Evolutionary conservation across 495 filamentous ascomycete species (phyloP), one percentile per base, ranked within the genome.

Genomic region (Penicillium maclennaniae): DNA sequence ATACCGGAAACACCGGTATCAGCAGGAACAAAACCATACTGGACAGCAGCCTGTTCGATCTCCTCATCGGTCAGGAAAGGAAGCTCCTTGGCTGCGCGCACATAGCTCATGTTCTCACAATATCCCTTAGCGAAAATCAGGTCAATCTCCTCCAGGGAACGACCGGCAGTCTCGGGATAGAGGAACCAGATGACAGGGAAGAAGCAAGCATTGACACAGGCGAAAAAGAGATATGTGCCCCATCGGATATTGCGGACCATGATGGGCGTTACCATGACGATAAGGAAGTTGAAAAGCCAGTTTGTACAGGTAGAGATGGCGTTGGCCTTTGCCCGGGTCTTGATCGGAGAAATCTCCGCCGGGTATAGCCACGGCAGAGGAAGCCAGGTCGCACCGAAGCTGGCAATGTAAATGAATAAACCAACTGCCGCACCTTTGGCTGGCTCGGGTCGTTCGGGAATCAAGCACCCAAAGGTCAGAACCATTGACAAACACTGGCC

Each of bases 211-310:
- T 92, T 91, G 55, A 87, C 69, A 31, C 71, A 67, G 7, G 86
- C 87, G 63, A 91, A 91, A 79, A 91, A 87, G 27, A 91, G 76
- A 66, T 91, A 92, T 0, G 86, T 89, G 15, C 85, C 82, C 87
- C 87, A 92, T 45, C 76, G 65, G 48, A 89, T 89, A 45, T 75
- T 72, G 37, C 70, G 56, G 23, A 91, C 69, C 82, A 89, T 86
- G 47, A 89, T 79, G 0, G 88, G 88, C 0, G 87, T 88, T 49
- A 91, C 81, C 86, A 91, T 88, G 52, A 92, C 88, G 38, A 91
- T 80, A 9, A 84, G 63, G 68, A 90, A 91, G 76, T 91, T 91
- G 73, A 87, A 90, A 1, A 89, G 69, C 87, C 87, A 91, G 71
- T 92, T 90, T 16, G 78, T 80, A 69, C 85, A 87, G 10, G 87